A percentile compares a stretch with the other conserved stretches of the same genome.
Evolutionary conservation across 352 stramenopile genomes (phyloP).

Genomic region (Globisporangium cederbergense): DNA sequence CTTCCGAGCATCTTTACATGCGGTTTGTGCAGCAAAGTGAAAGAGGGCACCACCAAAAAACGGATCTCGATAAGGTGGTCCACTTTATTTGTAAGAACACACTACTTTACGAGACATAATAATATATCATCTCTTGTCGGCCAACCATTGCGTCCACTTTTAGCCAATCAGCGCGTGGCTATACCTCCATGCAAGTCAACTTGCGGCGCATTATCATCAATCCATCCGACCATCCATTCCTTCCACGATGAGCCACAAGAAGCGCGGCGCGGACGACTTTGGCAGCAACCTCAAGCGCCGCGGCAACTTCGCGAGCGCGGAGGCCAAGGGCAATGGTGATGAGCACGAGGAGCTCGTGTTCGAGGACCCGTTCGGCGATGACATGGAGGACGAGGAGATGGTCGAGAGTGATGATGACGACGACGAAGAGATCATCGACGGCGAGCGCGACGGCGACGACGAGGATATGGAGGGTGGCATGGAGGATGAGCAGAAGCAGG

Average conservation of each 20-base stretch:
- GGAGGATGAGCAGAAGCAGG: constrained; percentile 54
- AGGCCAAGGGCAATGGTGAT: constrained; percentile 25
- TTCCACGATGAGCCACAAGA: constrained; percentile 64
- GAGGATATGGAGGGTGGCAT: constrained; percentile 56
- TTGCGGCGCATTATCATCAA: constrained; percentile 7
- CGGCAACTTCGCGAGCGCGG: constrained; percentile 24
- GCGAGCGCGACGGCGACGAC: constrained; percentile 35
- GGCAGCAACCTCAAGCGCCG: constrained; percentile 53
- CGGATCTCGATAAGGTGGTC: constrained; percentile 16
- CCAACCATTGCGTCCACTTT: constrained; percentile 15
- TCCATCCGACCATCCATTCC: constrained; percentile 9
- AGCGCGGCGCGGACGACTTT: constrained; percentile 53
- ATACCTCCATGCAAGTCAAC: constrained; percentile 6
- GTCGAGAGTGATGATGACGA: constrained; percentile 81
- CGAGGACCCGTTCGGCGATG: constrained; percentile 87
- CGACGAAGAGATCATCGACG: constrained; percentile 61
- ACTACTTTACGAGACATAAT: constrained; percentile 23
- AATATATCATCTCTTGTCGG: constrained; percentile 16
- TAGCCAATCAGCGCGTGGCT: constrained; percentile 18
- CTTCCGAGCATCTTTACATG: not conserved
- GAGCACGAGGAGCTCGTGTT: constrained; percentile 76
- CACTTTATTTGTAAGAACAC: not conserved
- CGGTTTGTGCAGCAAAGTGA: not conserved
- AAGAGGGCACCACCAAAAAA: constrained; percentile 20
- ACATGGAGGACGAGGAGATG: constrained; percentile 90